A percentile compares a stretch with the other conserved stretches of the same genome.
Evolutionary conservation across 2,329 filamentous ascomycete species (phyloP).

Genomic region (Apiospora sp.): DNA sequence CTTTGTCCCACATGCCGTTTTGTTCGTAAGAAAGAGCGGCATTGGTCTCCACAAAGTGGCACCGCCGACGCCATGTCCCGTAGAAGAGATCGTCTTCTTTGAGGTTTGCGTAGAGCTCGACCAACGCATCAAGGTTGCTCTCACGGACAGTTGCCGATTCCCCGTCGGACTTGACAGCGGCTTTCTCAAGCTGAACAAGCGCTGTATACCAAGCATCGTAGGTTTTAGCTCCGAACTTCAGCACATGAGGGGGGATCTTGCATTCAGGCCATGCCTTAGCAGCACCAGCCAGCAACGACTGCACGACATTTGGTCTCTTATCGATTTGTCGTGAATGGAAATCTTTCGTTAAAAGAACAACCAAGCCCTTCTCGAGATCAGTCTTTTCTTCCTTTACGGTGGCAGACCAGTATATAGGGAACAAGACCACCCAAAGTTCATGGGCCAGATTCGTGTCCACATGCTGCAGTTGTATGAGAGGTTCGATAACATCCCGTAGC

Average conservation of each 20-base stretch:
- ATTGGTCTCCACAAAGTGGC: conserved; percentile 97
- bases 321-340: conserved; percentile 95
- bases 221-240: conserved; percentile 93
- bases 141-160: conserved; percentile 87
- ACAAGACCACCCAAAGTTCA: conserved; percentile 88
- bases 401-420: conserved; percentile 93
- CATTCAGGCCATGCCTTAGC: conserved; percentile 86
- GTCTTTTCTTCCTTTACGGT: conserved; percentile 85
- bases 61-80: conserved; percentile 92
- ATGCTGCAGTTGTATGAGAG: conserved; percentile 91
- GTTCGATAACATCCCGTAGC: conserved; percentile 87
- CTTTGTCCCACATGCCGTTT: conserved; percentile 99
- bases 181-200: conserved; percentile 87
- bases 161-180: conserved; percentile 82
- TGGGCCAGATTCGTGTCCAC: conserved; percentile 83
- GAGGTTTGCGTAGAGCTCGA: conserved; percentile 88
- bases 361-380: conserved; percentile 90
- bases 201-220: conserved; percentile 99
- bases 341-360: conserved; percentile 91
- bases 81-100: conserved; percentile 98
- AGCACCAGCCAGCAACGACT: conserved; percentile 88
- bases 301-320: conserved; percentile 92
- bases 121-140: conserved; percentile 94
- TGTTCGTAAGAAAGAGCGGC: conserved; percentile 97
- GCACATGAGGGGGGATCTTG: conserved; percentile 92